Conservation (phyloP, 441 rosid genomes). For the Mallotus japonicus region DNA sequence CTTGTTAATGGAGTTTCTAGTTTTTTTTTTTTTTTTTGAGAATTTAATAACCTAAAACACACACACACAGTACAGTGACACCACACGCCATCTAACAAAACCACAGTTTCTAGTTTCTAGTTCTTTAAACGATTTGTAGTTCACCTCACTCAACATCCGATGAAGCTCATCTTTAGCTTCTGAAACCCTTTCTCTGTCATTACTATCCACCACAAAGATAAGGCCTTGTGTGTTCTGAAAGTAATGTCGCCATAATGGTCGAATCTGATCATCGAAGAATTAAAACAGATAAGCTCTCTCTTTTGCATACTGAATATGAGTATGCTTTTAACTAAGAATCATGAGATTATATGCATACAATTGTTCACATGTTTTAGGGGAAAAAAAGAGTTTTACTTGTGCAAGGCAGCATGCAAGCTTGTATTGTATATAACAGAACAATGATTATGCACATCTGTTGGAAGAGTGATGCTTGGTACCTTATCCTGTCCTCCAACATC, state of each 20-base stretch:
- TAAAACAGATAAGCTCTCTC: not conserved
- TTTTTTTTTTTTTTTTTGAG: no score
- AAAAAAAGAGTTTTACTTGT: no score
- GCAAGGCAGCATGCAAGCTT: no score
- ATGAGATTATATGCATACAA: no score
- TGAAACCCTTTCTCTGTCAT: conserved; percentile 48
- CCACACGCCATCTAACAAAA: no score
- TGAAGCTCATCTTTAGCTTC: conserved; percentile 69
- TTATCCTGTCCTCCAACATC: conserved; percentile 68
- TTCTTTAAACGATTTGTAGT: not conserved
- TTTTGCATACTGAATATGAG: not conserved
- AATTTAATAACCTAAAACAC: no score
- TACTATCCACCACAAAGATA: conserved; percentile 66
- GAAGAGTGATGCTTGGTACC: conserved; percentile 27
- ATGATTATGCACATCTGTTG: no score
- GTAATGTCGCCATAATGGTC: conserved; percentile 67
- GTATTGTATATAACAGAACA: no score
- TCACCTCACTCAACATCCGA: conserved; percentile 57
- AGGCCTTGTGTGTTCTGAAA: conserved; percentile 66
- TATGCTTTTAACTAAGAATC: no score
- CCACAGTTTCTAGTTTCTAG: no score
- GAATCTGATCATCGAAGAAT: conserved; percentile 35
- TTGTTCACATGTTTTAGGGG: no score
- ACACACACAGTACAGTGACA: no score
- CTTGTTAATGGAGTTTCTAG: not conserved